These are phyloP conservation scores for Rhodamnia argentea DNA, from an alignment of 345 rosid species.

Conservation along the genomic window DNA sequence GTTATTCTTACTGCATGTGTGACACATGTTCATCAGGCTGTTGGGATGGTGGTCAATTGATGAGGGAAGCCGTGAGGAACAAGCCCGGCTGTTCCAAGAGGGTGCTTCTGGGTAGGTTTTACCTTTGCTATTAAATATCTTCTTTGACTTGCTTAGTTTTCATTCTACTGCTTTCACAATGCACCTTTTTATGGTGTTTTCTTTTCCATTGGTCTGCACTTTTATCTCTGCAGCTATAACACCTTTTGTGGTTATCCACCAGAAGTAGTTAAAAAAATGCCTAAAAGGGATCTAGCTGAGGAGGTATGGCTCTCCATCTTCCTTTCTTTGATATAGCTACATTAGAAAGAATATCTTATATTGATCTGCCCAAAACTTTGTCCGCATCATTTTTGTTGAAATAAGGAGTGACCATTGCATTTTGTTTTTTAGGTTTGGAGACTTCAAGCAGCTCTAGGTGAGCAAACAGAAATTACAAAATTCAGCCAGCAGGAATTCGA, in stretches of 20 bases:
- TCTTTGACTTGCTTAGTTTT: not conserved
- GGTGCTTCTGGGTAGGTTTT: constrained; percentile 58
- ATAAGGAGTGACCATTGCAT: not conserved
- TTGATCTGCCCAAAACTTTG: not conserved
- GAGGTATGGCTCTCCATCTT: constrained; percentile 42
- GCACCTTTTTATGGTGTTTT: not conserved
- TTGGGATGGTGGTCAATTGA: constrained; percentile 99
- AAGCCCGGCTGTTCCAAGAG: constrained; percentile 68
- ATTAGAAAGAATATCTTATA: not conserved
- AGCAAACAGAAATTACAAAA: constrained; percentile 84
- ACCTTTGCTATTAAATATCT: not conserved
- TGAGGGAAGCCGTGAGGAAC: constrained; percentile 91
- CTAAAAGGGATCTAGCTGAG: constrained; percentile 87
- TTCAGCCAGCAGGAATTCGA: constrained; percentile 88
- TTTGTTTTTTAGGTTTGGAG: constrained; percentile 65
- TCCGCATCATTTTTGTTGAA: not conserved
- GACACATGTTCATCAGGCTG: constrained; percentile 32
- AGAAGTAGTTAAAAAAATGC: constrained; percentile 93
- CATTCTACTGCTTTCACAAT: not conserved
- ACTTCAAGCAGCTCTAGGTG: constrained; percentile 97
- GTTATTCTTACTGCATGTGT: not conserved
- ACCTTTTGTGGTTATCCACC: constrained; percentile 95
- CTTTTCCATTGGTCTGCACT: not conserved
- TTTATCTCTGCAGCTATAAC: constrained; percentile 50
- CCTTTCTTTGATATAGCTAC: not conserved